phyloP scores from a whole-genome alignment of 2,329 filamentous ascomycete species.

The Aspergillus novofumigatus region DNA sequence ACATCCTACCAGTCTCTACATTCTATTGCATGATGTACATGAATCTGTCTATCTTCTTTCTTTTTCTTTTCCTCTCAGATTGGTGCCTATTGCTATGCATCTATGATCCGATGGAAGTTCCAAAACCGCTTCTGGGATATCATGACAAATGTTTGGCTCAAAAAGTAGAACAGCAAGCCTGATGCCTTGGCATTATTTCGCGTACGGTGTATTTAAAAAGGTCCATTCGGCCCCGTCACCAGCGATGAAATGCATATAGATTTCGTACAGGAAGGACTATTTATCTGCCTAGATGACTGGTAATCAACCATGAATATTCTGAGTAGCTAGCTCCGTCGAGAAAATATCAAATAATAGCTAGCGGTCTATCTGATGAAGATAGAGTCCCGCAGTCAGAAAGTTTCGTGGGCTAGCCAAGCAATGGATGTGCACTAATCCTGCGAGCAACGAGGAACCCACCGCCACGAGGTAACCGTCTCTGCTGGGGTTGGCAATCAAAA shows the following conservation, averaged over 20 bases:
- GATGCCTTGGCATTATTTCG: neutral
- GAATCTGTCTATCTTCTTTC: neutral
- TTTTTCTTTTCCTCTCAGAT: neutral
- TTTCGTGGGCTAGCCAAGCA: slow-evolving; percentile 17
- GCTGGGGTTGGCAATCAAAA: slow-evolving; percentile 11
- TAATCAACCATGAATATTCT: neutral
- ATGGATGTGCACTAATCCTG: slow-evolving; percentile 18
- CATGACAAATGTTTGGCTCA: neutral
- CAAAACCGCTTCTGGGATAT: neutral
- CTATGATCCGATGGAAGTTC: too few species aligned
- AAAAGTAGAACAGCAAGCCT: neutral
- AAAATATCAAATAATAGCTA: neutral
- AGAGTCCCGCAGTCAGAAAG: slow-evolving; percentile 6
- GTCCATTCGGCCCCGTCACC: neutral
- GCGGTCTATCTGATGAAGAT: neutral
- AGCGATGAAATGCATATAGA: neutral
- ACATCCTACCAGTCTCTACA: neutral
- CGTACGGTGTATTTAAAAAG: neutral
- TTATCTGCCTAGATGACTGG: too few species aligned
- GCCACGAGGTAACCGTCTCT: slow-evolving; percentile 26
- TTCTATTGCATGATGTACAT: neutral
- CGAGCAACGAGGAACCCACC: slow-evolving; percentile 13
- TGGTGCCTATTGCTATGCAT: neutral
- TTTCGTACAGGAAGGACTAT: neutral
- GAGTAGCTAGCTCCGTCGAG: neutral